Evolutionary conservation across 169 alveolate species (phyloP), one percentile per base, ranked within the genome.

Genomic region (Plasmodium ovale): DNA sequence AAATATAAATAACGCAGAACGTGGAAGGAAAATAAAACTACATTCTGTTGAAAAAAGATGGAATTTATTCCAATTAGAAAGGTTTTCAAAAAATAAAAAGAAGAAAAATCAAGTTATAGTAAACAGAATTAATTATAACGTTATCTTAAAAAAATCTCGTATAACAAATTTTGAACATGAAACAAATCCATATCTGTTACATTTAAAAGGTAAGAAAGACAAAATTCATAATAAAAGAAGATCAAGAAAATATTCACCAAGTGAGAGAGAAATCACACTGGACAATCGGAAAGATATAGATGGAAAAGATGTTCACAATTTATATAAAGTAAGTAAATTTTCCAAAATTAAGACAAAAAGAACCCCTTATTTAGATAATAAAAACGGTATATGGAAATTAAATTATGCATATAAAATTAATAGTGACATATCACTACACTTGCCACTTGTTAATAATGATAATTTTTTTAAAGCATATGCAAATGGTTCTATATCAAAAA

Each of bases 61-160:
- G 23, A 72, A 51, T 53, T 39, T 65, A 25, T 33, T 23, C 29
- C 77, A 65, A 49, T 64, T 79, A 69, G 82, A 79, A 49, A 64
- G 21, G 7, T 49, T 65, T 16, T 65, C 82, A 54, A 79, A 65
- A 64, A 74, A 6, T 74, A 79, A 37, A 19, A 65, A 65, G 53
- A 79, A 79, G n/a, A 59, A 60, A 60, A 64, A 49, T 37, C 69
- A 79, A 59, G 84, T 79, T 58, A 79, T 65, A 65, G 82, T 71
- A 33, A 65, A 59, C 27, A 47, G 89, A 79, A 60, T 79, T 49
- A 65, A 79, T 58, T 65, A 65, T 79, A 65, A 65, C 53, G 27
- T 35, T 51, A 64, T 65, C 51, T 27, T 47, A 39, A 77, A 77
- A 44, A 65, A 77, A n/a, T 44, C 77, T 19, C 33, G 64, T 77